These are phyloP conservation scores for Pezicula carpinea DNA, from an alignment of 2,329 filamentous ascomycete genomes.

Conservation along the genomic window DNA sequence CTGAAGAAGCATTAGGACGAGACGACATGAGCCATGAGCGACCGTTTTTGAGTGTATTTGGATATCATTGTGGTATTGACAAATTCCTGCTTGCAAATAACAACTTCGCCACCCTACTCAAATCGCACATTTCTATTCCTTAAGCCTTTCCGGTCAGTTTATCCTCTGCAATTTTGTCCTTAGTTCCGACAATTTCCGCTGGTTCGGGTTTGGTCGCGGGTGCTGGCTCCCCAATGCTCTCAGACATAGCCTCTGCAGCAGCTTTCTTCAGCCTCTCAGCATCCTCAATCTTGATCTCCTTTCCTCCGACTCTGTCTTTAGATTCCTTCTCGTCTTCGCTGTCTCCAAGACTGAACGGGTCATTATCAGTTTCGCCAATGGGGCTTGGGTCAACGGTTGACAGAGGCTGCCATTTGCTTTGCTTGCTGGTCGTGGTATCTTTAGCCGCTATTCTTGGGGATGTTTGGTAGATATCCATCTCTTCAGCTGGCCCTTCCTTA, in stretches of 20 bases:
- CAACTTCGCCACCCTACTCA: not conserved
- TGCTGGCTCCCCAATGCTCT: slow-evolving; percentile 30
- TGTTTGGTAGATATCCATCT: slow-evolving; percentile 73
- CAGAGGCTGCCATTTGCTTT: slow-evolving; percentile 96
- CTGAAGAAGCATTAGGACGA: no score
- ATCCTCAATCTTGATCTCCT: slow-evolving; percentile 51
- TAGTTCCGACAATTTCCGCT: slow-evolving; percentile 24
- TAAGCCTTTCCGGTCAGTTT: slow-evolving; percentile 22
- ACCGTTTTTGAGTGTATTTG: not conserved
- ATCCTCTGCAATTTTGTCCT: slow-evolving; percentile 26
- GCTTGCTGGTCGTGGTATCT: slow-evolving; percentile 55
- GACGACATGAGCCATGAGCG: no score
- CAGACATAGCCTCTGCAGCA: slow-evolving; percentile 43
- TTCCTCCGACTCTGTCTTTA: slow-evolving; percentile 49
- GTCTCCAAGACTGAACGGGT: slow-evolving; percentile 94
- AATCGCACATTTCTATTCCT: not conserved
- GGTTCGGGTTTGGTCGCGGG: slow-evolving; percentile 21
- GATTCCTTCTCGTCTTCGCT: slow-evolving; percentile 86
- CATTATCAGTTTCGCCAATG: slow-evolving; percentile 80
- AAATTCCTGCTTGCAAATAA: not conserved
- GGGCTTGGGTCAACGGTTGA: slow-evolving; percentile 80
- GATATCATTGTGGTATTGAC: not conserved
- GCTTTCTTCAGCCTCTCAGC: slow-evolving; percentile 60
- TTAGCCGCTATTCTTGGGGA: slow-evolving; percentile 52
- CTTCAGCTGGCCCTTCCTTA: slow-evolving; percentile 57